Conservation (phyloP, 192 early-diverging fungal genomes). For the Funneliformis mosseae region DNA sequence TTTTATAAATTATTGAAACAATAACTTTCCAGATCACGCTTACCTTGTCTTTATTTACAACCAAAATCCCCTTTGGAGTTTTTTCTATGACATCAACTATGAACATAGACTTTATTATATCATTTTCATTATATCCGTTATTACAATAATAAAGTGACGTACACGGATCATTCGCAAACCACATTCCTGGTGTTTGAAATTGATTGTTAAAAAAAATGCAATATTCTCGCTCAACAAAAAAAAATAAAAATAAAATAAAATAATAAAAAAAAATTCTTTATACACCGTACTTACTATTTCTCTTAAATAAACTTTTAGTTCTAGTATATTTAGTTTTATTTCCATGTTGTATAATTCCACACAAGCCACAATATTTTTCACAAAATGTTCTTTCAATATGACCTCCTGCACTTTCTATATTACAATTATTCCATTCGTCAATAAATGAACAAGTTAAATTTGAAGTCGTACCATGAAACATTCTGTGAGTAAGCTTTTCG, state of each 20-base stretch:
- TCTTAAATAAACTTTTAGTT: neutral
- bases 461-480: conserved; percentile 21
- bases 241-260: too few relatives aligned
- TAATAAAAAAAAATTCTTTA: too few relatives aligned
- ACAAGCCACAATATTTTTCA: neutral
- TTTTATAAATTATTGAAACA: neutral
- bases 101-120: neutral
- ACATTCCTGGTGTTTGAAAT: neutral
- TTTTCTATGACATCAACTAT: neutral
- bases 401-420: neutral
- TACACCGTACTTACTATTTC: neutral
- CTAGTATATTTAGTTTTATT: neutral
- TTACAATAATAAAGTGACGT: neutral
- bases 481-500: neutral
- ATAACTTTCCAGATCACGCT: neutral
- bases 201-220: too few relatives aligned
- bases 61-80: neutral
- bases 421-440: neutral
- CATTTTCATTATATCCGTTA: neutral
- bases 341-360: neutral
- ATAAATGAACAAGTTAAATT: conserved; percentile 6
- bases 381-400: neutral
- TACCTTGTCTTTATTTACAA: neutral
- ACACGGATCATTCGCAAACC: neutral
- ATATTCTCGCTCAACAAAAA: too few relatives aligned